Percentiles rank a stretch among this genome's conserved stretches.
Conservation (phyloP, 768 basidiomycete species). For the Roridomyces roridus region DNA sequence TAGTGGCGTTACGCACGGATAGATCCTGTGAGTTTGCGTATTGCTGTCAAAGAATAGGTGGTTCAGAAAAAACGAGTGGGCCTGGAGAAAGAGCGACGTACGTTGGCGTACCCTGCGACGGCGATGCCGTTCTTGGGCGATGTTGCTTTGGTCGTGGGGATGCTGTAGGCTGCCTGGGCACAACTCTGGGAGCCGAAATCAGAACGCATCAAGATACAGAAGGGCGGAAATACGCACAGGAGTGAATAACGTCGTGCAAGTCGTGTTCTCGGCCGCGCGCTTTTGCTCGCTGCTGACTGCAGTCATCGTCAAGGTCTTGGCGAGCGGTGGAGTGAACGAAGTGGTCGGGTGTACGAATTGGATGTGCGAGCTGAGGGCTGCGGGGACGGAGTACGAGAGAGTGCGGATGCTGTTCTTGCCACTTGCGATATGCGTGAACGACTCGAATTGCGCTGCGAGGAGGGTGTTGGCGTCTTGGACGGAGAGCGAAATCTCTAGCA, state of each 20-base stretch:
- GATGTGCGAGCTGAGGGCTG: conserved; percentile 36
- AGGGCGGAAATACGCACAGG: background rate
- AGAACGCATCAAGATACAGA: background rate
- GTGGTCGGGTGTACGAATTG: conserved; percentile 49
- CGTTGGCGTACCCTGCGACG: conserved; percentile 33
- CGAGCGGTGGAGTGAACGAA: conserved; percentile 8
- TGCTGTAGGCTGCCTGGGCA: conserved; percentile 1
- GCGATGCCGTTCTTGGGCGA: conserved; percentile 33
- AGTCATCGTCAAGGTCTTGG: background rate
- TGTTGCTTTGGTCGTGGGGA: conserved; percentile 1
- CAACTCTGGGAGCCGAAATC: background rate
- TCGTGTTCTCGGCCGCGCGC: background rate
- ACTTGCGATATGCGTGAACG: conserved; percentile 38
- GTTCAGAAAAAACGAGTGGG: conserved; percentile 4
- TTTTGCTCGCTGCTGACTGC: background rate
- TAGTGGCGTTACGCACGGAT: background rate
- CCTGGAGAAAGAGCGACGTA: conserved; percentile 16
- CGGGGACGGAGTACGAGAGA: conserved; percentile 12
- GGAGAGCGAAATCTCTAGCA: conserved; percentile 33
- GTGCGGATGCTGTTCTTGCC: conserved; percentile 42
- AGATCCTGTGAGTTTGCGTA: conserved; percentile 11
- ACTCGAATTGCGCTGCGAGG: conserved; percentile 29
- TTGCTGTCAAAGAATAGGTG: conserved; percentile 4
- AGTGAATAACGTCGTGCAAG: background rate
- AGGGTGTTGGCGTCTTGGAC: conserved; percentile 39